Evolutionary conservation across 2,329 filamentous ascomycete genomes (phyloP), one percentile per base, ranked within the genome.

Genomic region (Botrytis sinoallii): DNA sequence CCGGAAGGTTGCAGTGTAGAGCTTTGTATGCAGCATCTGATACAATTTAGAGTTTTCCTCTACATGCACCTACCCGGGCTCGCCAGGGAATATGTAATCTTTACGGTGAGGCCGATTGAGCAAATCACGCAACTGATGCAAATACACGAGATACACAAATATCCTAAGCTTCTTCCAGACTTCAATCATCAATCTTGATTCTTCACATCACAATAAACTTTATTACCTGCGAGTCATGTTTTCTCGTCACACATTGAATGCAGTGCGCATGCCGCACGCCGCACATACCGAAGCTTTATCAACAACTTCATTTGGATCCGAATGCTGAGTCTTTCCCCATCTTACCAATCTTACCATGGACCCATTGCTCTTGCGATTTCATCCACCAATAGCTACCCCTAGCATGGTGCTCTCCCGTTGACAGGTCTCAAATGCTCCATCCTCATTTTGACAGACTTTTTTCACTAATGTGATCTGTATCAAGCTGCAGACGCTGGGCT

Each of bases 381-480:
- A 9, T 68, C 48, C 66, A 57, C 66, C 48, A 57, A 68, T 57
- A 8, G 29, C 8, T 6, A 25, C 20, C 25, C 66, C 48, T 42
- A 25, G 66, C 22, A 40, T 32, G 25, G 44, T 32, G 48, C 48
- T 68, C 35, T 68, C 66, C 66, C 48, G 48, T 25, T 42, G 25
- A 68, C 48, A 68, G 16, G 48, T 42, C 35, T 32, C 65, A 46
- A 52, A 52, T 52, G n/a, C 66, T 68, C 66, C 38, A 52, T 52
- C 14, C 48, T 68, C 66, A 68, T 68, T 42, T 57, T 38, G 55
- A 44, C 66, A 68, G 25, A 57, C 16, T 68, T 68, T 68, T 68
- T 7, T 42, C 8, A 68, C 35, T 57, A 25, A 42, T 42, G 5
- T 25, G 48, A 40, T 57, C 66, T 68, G n/a, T 29, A 55, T 40